Conservation (phyloP, 306 rosid species). For the Trichosanthes truncata region DNA sequence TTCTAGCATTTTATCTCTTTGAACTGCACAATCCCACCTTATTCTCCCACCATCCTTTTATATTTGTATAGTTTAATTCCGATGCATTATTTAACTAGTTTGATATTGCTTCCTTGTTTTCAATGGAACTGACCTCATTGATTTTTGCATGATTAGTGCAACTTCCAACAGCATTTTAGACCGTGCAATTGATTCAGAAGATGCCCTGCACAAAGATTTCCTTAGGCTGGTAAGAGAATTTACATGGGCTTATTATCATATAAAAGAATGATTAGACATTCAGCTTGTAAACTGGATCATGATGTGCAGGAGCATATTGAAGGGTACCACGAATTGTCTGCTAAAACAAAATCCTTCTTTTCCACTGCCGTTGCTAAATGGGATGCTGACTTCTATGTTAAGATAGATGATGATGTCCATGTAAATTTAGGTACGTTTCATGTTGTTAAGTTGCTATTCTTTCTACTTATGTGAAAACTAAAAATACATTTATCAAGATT, state of each 20-base stretch:
- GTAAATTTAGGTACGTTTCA: conserved; percentile 75
- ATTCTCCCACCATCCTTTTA: neutral
- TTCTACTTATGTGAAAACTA: neutral
- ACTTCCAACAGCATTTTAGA: conserved; percentile 97
- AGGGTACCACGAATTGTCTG: conserved; percentile 96
- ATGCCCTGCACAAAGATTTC: conserved; percentile 64
- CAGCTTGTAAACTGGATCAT: conserved; percentile 15
- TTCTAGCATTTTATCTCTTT: neutral
- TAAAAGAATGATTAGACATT: conserved; percentile 8
- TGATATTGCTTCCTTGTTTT: neutral
- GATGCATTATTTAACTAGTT: neutral
- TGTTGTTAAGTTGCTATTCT: neutral
- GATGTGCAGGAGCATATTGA: conserved; percentile 78
- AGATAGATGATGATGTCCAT: conserved; percentile 97
- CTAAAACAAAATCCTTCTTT: conserved; percentile 87
- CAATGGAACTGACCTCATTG: conserved; percentile 26
- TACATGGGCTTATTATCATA: neutral
- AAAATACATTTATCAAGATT: neutral
- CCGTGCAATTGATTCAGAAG: conserved; percentile 97
- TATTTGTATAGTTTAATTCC: neutral
- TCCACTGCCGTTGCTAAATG: conserved; percentile 77
- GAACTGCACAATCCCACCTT: neutral
- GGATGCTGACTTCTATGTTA: conserved; percentile 96
- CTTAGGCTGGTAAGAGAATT: conserved; percentile 40
- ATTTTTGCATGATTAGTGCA: conserved; percentile 52